Percentiles rank a stretch among this genome's conserved stretches.
These are phyloP conservation scores for Penicillium simplicissimum DNA, from an alignment of 495 filamentous ascomycete genomes.

Conservation along the genomic window DNA sequence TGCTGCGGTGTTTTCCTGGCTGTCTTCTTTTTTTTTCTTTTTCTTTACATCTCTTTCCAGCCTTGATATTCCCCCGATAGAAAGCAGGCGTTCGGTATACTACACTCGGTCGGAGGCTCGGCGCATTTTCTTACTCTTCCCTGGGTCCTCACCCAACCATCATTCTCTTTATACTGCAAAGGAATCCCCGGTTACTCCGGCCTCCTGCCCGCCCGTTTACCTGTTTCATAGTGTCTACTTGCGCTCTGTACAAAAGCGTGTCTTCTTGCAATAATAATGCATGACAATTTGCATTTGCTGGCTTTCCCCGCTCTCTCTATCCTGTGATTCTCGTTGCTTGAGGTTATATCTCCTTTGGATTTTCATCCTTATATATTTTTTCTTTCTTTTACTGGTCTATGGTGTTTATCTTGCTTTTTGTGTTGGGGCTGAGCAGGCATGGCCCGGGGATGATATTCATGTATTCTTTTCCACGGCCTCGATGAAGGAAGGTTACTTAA, in stretches of 20 bases:
- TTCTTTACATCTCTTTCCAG: conserved; percentile 18
- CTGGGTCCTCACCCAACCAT: conserved; percentile 4
- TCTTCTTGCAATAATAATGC: conserved; percentile 11
- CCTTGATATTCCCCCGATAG: conserved; percentile 49
- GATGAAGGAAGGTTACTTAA: conserved; percentile 27
- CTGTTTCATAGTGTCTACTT: conserved; percentile 26
- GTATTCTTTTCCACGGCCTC: conserved; percentile 33
- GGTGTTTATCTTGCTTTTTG: conserved; percentile 6
- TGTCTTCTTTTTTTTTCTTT: conserved; percentile 16
- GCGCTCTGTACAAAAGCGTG: conserved; percentile 46
- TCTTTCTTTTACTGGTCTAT: conserved; percentile 20
- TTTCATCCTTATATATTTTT: conserved; percentile 25
- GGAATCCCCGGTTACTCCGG: conserved; percentile 9
- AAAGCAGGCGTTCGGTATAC: conserved; percentile 49
- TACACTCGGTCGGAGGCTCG: conserved; percentile 34
- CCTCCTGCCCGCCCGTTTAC: conserved; percentile 18
- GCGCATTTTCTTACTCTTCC: conserved; percentile 29
- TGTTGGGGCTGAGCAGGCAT: conserved; percentile 17
- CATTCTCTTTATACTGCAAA: conserved; percentile 16
- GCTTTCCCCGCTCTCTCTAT: conserved; percentile 18
- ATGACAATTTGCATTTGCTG: conserved; percentile 19
- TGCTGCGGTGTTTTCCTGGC: conserved; percentile 27
- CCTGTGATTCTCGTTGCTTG: neutral
- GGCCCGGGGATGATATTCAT: conserved; percentile 30
- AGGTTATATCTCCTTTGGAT: conserved; percentile 18